phyloP scores from a whole-genome alignment of 805 yeast genomes.

The Myxozyma nipponensis region DNA sequence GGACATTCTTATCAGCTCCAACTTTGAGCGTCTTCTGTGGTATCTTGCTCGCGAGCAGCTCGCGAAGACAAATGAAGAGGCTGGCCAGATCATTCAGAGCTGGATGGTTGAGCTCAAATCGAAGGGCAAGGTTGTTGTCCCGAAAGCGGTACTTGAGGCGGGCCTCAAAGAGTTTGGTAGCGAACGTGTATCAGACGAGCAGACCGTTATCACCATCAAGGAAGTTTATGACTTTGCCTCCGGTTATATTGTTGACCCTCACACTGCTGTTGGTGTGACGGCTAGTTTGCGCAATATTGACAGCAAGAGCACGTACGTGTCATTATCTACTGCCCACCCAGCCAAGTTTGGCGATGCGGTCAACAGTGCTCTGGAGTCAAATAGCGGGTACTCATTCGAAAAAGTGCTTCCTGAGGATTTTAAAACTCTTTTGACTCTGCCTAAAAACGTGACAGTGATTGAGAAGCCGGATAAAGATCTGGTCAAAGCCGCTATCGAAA shows the following conservation, averaged over 20 bases:
- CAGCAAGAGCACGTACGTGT: constrained; percentile 51
- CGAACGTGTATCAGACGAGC: constrained; percentile 71
- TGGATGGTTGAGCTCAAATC: constrained; percentile 81
- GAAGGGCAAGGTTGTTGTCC: constrained; percentile 71
- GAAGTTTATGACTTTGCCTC: constrained; percentile 54
- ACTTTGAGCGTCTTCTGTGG: constrained; percentile 96
- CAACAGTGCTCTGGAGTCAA: constrained; percentile 62
- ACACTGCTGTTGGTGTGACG: constrained; percentile 89
- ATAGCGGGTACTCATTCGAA: constrained; percentile 78
- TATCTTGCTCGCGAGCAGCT: constrained; percentile 74
- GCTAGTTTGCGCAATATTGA: constrained; percentile 64
- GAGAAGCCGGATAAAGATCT: constrained; percentile 69
- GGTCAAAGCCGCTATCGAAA: constrained; percentile 71
- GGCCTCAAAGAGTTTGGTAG: constrained; percentile 72
- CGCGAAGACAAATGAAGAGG: constrained; percentile 54
- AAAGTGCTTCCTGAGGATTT: constrained; percentile 85
- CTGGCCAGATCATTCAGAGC: constrained; percentile 64
- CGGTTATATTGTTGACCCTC: constrained; percentile 86
- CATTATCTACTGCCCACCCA: constrained; percentile 97
- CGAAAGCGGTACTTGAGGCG: constrained; percentile 56
- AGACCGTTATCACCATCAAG: constrained; percentile 77
- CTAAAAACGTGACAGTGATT: constrained; percentile 68
- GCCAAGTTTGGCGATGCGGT: constrained; percentile 98
- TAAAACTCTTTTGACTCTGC: constrained; percentile 62
- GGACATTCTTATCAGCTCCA: constrained; percentile 94